phyloP scores from a whole-genome alignment of 345 rosid species.

The Alliaria petiolata region DNA sequence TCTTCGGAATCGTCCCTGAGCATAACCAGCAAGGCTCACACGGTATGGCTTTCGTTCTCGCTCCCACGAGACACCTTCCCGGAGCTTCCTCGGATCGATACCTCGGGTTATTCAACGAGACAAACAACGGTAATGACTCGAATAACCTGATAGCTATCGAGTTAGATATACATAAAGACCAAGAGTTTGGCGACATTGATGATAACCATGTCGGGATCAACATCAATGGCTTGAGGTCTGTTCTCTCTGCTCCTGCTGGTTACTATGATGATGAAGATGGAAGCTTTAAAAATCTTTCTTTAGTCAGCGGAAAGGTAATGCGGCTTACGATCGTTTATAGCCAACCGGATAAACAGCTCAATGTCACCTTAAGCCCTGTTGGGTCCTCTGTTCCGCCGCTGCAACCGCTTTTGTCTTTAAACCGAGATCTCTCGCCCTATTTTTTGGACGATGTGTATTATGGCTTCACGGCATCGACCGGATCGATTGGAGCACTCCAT shows the following conservation, averaged over 20 bases:
- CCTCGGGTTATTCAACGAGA: slow-evolving; percentile 43
- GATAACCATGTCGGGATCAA: slow-evolving; percentile 62
- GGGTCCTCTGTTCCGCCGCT: neutral
- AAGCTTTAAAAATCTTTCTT: neutral
- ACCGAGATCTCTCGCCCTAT: slow-evolving; percentile 36
- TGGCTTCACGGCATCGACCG: slow-evolving; percentile 58
- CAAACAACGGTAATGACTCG: slow-evolving; percentile 30
- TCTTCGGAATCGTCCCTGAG: slow-evolving; percentile 43
- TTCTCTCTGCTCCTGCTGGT: slow-evolving; percentile 31
- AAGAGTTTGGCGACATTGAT: slow-evolving; percentile 36
- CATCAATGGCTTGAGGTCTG: slow-evolving; percentile 39
- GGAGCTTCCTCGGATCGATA: slow-evolving; percentile 23
- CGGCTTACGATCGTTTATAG: slow-evolving; percentile 48
- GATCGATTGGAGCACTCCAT: slow-evolving; percentile 32
- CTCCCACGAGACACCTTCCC: slow-evolving; percentile 41
- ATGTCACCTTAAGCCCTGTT: slow-evolving; percentile 41
- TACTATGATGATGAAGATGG: slow-evolving; percentile 31
- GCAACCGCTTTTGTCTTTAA: slow-evolving; percentile 43
- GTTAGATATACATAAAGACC: slow-evolving; percentile 42
- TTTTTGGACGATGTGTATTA: slow-evolving; percentile 37
- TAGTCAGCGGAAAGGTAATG: slow-evolving; percentile 20
- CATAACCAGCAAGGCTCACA: slow-evolving; percentile 27
- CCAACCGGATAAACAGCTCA: slow-evolving; percentile 17
- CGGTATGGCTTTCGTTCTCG: slow-evolving; percentile 44
- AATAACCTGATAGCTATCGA: slow-evolving; percentile 49